Conservation (phyloP, 371 early-diverging fungal genomes). For the Quaeritorhiza haematococci region DNA sequence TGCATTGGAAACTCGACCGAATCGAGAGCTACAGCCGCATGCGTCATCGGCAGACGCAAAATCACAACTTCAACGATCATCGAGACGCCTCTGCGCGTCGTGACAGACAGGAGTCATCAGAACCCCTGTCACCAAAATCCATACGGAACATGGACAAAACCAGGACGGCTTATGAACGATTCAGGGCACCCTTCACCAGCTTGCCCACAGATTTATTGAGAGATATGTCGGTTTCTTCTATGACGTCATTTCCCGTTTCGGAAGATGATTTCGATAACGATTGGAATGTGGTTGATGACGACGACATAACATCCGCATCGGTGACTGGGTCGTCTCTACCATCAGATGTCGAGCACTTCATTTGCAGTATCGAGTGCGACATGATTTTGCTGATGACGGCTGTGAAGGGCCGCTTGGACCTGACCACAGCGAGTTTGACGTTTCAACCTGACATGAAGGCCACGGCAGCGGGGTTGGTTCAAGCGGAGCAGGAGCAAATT, state of each 20-base stretch:
- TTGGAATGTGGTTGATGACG: constrained; percentile 31
- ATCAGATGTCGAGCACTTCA: constrained; percentile 12
- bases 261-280: constrained; percentile 27
- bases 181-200: too few species aligned
- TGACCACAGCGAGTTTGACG: constrained; percentile 34
- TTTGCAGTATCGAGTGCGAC: constrained; percentile 42
- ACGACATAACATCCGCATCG: constrained; percentile 11
- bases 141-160: too few species aligned
- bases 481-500: constrained; percentile 23
- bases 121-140: not conserved
- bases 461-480: constrained; percentile 24
- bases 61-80: constrained; percentile 53
- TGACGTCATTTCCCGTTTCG: constrained; percentile 9
- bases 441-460: constrained; percentile 42
- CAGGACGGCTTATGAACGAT: too few species aligned
- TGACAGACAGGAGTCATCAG: constrained; percentile 30
- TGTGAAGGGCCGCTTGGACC: constrained; percentile 44
- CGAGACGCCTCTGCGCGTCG: constrained; percentile 41
- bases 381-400: constrained; percentile 48
- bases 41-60: constrained; percentile 38
- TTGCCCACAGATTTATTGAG: constrained; percentile 15
- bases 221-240: constrained; percentile 3
- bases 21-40: constrained; percentile 49
- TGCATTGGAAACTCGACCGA: constrained; percentile 45
- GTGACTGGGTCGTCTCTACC: too few species aligned